Base-by-base conservation (phyloP, 495 filamentous ascomycete genomes). In the Penicillium canariense region DNA sequence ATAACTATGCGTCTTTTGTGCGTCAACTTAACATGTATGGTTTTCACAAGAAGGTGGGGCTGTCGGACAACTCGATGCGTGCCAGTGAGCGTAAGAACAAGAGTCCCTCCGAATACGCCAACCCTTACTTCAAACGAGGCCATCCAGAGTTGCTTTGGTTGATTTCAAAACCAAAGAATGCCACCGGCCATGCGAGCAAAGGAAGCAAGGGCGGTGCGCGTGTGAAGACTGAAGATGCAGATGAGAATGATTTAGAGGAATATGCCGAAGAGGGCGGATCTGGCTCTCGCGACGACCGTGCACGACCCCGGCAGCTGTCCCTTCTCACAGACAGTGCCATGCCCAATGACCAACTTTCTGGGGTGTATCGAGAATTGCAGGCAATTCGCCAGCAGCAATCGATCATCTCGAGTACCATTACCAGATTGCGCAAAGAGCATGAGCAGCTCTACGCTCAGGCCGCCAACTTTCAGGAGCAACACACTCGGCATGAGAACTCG, bases 21-120 rank as follows among this genome's bases (percentile, higher is more conserved):
- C 89, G 94, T 9, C 94, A 98, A 66, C 80, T 98, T 56, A 98
- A 98, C 65, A 97, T 98, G 94, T 98, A 99, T 68, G 94, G 94
- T 7, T 99, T 99, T 66, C 94, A 99, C 70, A 99, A 99, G 76
- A 90, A 93, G 48, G 95, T 99, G 9, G 94, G 94, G 2, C 82
- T 99, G 22, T 94, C 91, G 6, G 94, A 97, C 69, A 96, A 96
- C 67, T 97, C 92, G 0, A 94, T 97, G 87, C 89, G 91, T 56
- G 91, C 95, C 25, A 96, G 91, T 68, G 93, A 97, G 70, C 85
- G 90, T 50, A 95, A 96, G 66, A 92, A 91, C 66, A 97, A 97
- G 72, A 96, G 90, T 40, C 94, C 94, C 3, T 97, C 93, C 78
- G 93, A 97, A 78, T 99, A 97, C 66, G 89, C 87, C 48, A 96